Evolutionary conservation across 257 asterid genomes (phyloP).

Genomic region (Salvia miltiorrhiza): DNA sequence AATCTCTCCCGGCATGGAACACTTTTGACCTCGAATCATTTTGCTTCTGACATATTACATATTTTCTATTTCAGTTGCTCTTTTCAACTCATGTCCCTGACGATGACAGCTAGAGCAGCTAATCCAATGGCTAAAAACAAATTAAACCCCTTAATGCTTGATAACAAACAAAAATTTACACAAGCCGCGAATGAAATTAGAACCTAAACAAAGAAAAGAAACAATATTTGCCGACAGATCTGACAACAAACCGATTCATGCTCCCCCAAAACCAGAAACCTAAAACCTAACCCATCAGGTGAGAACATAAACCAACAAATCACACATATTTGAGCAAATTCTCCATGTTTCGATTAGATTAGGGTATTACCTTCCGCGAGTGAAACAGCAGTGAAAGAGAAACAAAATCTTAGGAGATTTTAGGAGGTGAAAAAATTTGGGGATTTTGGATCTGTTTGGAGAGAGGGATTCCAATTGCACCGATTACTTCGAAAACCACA

Average conservation of each 20-base stretch:
- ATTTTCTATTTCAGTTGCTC: not conserved
- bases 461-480: constrained; percentile 13
- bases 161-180: not conserved
- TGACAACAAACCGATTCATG: constrained; percentile 6
- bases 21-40: not conserved
- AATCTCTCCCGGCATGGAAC: not conserved
- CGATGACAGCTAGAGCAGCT: not conserved
- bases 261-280: not conserved
- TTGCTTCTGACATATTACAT: not conserved
- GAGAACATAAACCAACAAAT: not conserved
- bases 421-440: constrained; percentile 20
- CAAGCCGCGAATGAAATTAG: constrained; percentile 6
- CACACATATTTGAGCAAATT: constrained; percentile 8
- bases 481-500: constrained; percentile 15
- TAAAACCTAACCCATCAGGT: not conserved
- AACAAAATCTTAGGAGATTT: constrained; percentile 14
- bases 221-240: constrained; percentile 26
- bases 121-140: constrained; percentile 13
- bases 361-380: constrained; percentile 32
- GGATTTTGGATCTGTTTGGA: constrained; percentile 35
- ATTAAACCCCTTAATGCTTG: not conserved
- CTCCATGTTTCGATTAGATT: not conserved
- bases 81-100: not conserved
- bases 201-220: not conserved
- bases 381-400: constrained; percentile 14